Evolutionary conservation across 2,329 filamentous ascomycete genomes (phyloP), one percentile per base, ranked within the genome.

Genomic region (Xylariales sp.): DNA sequence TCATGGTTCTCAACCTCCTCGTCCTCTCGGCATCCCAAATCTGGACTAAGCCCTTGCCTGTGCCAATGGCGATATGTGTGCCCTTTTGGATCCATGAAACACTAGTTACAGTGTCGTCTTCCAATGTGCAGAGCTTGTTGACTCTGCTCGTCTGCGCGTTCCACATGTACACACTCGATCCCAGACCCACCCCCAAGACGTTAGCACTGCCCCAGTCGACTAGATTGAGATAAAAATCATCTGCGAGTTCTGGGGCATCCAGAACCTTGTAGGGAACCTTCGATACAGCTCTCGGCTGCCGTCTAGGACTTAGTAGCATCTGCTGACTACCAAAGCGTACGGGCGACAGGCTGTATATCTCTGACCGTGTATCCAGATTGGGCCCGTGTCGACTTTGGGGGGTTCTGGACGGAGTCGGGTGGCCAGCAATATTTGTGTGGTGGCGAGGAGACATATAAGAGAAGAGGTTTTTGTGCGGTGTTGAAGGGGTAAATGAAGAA

Each of bases 81-180:
- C 93, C 93, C 66, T 93, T 83, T 63, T 98, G 93, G 51, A 98
- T 98, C 93, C 93, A 98, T 40, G 85, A 94, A 10, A 98, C 93
- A 52, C 90, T 96, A 3, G 93, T 98, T 1, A 98, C 91, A 0
- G 83, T 90, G 57, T 98, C 93, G 52, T 95, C 90, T 47, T 87
- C 83, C 11, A 97, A 70, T 31, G 94, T 91, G 62, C 93, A 97
- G 8, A 98, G 75, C 62, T 94, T 95, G 43, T 89, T 95, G 3
- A 98, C 93, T 47, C 86, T 80, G 45, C 91, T 93, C 6, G 85
- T 85, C 49, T 88, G 81, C 5, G 90, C 93, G 59, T 96, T 95
- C 93, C 93, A 98, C 81, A 97, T 93, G 57, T 97, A 98, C 5
- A 98, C 93, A 49, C 88, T 94, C 14, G 85, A 88, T 14, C 90